A percentile compares a stretch with the other conserved stretches of the same genome.
phyloP scores from a whole-genome alignment of 2,329 filamentous ascomycete species.

The Colletotrichum viniferum region DNA sequence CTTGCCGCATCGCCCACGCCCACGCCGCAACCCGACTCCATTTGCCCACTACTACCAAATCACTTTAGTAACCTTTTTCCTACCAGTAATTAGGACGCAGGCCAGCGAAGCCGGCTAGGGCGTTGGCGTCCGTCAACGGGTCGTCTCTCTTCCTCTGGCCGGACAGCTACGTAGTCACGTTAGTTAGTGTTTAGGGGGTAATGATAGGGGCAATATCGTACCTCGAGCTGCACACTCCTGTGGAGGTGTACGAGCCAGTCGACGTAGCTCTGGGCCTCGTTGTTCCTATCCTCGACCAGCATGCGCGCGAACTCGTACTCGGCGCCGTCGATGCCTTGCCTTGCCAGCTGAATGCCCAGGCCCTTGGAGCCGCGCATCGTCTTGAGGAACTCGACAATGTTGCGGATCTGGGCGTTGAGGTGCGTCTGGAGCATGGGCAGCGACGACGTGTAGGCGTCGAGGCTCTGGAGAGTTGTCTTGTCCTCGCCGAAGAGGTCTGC shows the following conservation, averaged over 20 bases:
- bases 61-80: not conserved
- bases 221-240: constrained; percentile 89
- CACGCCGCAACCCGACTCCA: not conserved
- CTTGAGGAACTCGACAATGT: constrained; percentile 87
- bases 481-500: constrained; percentile 87
- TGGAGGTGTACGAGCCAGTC: constrained; percentile 98
- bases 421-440: constrained; percentile 89
- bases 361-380: constrained; percentile 84
- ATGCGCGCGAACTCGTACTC: constrained; percentile 96
- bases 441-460: constrained; percentile 82
- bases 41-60: not conserved
- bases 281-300: constrained; percentile 93
- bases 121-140: constrained; percentile 50
- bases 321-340: constrained; percentile 91
- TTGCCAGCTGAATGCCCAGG: constrained; percentile 84
- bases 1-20: not conserved
- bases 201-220: constrained; percentile 38
- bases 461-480: constrained; percentile 69
- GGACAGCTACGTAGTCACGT: constrained; percentile 52
- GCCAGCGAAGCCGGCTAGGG: constrained; percentile 61
- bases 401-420: constrained; percentile 92
- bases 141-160: constrained; percentile 76
- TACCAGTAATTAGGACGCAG: constrained; percentile 67
- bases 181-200: not conserved
- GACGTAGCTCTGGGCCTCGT: constrained; percentile 96